Conservation (phyloP, 345 rosid species). For the Gossypium anomalum region DNA sequence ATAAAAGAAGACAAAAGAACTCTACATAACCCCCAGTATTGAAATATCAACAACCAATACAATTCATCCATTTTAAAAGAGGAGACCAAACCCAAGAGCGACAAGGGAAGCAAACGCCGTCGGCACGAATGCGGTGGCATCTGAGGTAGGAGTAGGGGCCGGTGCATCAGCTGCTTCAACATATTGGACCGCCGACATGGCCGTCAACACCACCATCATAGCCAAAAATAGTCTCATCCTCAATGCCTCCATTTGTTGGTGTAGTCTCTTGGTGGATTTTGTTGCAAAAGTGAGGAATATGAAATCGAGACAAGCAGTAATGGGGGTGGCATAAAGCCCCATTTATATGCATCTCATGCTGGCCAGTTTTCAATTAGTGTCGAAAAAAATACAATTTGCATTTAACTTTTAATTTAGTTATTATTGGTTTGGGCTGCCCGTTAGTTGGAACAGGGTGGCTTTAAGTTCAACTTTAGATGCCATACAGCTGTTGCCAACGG, state of each 20-base stretch:
- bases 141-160: slow-evolving; percentile 40
- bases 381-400: background rate
- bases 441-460: slow-evolving; percentile 16
- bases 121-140: slow-evolving; percentile 34
- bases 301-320: background rate
- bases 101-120: slow-evolving; percentile 29
- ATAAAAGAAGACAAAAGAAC: background rate
- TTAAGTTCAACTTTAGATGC: background rate
- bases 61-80: slow-evolving; percentile 13
- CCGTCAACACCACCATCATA: slow-evolving; percentile 30
- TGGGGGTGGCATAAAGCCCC: background rate
- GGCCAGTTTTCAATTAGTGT: background rate
- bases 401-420: too few species aligned
- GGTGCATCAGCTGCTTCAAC: slow-evolving; percentile 39
- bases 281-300: background rate
- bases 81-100: slow-evolving; percentile 38
- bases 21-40: background rate
- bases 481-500: slow-evolving; percentile 16
- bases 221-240: slow-evolving; percentile 28
- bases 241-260: slow-evolving; percentile 16
- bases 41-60: background rate
- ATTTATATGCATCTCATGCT: slow-evolving; percentile 15
- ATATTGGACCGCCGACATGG: slow-evolving; percentile 22
- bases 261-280: background rate
- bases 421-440: background rate